These are phyloP conservation scores for Phytopythium ostracodes DNA, from an alignment of 352 stramenopile species.

Conservation along the genomic window DNA sequence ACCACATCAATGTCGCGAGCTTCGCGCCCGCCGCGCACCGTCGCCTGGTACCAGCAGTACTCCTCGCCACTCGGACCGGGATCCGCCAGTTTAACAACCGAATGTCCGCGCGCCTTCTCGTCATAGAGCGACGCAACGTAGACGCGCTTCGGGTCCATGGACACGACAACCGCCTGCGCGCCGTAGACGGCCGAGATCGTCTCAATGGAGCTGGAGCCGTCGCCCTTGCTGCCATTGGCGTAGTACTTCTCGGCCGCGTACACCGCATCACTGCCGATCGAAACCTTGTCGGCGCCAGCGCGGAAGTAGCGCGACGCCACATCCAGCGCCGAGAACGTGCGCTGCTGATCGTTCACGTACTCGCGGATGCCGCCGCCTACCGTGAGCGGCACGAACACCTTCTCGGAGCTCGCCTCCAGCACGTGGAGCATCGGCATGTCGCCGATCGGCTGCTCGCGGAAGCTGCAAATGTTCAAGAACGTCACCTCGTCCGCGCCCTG, in stretches of 20 bases:
- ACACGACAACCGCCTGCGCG: slow-evolving; percentile 97
- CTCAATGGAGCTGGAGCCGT: slow-evolving; percentile 91
- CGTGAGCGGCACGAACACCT: slow-evolving; percentile 97
- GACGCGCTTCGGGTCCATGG: slow-evolving; percentile 92
- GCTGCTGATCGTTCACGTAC: slow-evolving; percentile 91
- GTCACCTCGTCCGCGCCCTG: slow-evolving; percentile 93
- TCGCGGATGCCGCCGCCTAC: slow-evolving; percentile 97
- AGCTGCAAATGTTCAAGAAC: slow-evolving; percentile 99
- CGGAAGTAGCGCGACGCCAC: slow-evolving; percentile 96
- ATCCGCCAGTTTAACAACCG: slow-evolving; percentile 66
- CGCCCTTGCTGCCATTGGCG: slow-evolving; percentile 60
- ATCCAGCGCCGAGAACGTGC: slow-evolving; percentile 90
- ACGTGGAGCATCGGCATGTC: slow-evolving; percentile 97
- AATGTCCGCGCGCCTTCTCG: slow-evolving; percentile 48
- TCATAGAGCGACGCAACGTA: slow-evolving; percentile 83
- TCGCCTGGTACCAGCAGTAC: slow-evolving; percentile 98
- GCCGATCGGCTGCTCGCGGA: slow-evolving; percentile 94
- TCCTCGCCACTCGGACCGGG: slow-evolving; percentile 91
- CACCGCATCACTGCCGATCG: slow-evolving; percentile 96
- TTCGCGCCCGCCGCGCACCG: slow-evolving; percentile 95
- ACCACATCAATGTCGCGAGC: slow-evolving; percentile 85
- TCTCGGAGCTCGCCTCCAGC: slow-evolving; percentile 92
- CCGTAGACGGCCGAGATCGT: slow-evolving; percentile 96
- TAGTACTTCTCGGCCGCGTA: slow-evolving; percentile 91
- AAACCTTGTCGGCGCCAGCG: slow-evolving; percentile 98